Conservation (phyloP, 108 stramenopile genomes). For the Nannochloropsis oceanica region DNA sequence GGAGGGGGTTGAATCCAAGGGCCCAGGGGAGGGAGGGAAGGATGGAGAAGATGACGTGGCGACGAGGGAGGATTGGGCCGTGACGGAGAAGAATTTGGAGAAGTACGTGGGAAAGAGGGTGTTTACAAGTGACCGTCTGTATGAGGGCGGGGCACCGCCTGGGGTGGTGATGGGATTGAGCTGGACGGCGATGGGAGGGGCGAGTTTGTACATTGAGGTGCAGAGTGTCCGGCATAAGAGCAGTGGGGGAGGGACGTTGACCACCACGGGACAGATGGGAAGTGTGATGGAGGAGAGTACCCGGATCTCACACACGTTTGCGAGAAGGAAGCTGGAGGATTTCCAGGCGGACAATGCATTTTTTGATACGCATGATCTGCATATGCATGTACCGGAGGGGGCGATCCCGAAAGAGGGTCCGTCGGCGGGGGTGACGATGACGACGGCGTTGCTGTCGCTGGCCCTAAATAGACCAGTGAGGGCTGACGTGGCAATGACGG, state of each 20-base stretch:
- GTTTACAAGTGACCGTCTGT: conserved; percentile 74
- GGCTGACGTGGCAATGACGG: conserved; percentile 93
- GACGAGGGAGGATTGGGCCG: conserved; percentile 10
- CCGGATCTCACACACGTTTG: conserved; percentile 83
- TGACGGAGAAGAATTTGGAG: conserved; percentile 55
- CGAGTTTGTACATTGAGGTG: conserved; percentile 90
- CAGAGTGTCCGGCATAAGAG: conserved; percentile 34
- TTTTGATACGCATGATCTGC: conserved; percentile 62
- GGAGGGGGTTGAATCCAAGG: conserved; percentile 41
- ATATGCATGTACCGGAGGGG: conserved; percentile 98
- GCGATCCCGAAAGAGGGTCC: conserved; percentile 98
- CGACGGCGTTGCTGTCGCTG: conserved; percentile 83
- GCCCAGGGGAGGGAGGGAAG: background rate
- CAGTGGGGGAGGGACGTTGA: conserved; percentile 12
- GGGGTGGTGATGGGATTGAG: conserved; percentile 97
- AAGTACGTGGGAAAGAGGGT: conserved; percentile 88
- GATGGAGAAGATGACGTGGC: background rate
- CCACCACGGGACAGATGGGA: conserved; percentile 75
- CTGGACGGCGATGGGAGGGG: conserved; percentile 91
- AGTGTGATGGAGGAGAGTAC: conserved; percentile 13
- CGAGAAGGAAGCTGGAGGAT: conserved; percentile 54
- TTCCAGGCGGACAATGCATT: conserved; percentile 9
- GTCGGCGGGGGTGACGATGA: conserved; percentile 77
- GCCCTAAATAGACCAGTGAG: conserved; percentile 63
- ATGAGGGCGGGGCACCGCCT: conserved; percentile 61